Evolutionary conservation across 148 eudicot genomes (phyloP), one percentile per base, ranked within the genome.

Genomic region (Mesembryanthemum crystallinum): DNA sequence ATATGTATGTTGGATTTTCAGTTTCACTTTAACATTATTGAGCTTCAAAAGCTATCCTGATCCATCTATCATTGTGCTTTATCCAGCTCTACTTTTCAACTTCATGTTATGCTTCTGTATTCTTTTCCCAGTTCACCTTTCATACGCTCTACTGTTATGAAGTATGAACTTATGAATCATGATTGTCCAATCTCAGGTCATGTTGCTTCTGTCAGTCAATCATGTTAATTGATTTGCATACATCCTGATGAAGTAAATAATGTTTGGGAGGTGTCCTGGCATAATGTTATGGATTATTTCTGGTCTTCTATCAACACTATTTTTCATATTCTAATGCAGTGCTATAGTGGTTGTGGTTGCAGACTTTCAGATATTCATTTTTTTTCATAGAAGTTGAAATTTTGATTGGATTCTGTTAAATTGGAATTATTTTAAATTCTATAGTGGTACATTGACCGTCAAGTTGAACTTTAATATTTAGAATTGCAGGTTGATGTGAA

Each of bases 401-500:
- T 1, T 2, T 10, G 14, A 10, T 11, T 10, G 49, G 8, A 8
- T 45, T 45, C 14, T 6, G 49, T 45, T 45, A 0, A 13, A 5
- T 0, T 21, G 8, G 61, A 2, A 0, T 57, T 21, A n/a, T 6
- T 57, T 57, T 27, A n/a, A 13, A 42, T 43, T 28, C 15, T 43
- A n/a, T 28, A 67, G 17, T 21, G 52, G 2, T 42, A 7, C 43
- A 4, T 27, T 39, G 17, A 39, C 18, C 4, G 9, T 32, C 23
- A 64, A 32, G 10, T 23, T 49, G 65, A 45, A 57, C 29, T 27
- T 57, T 39, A 69, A 29, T 13, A 58, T 58, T 14, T 29, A 72
- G 58, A 42, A 52, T 30, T 66, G 32, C 80, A 90, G 94, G 85
- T 92, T 73, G 91, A 87, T 49, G 84, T 92, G 69, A 70, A 86